Conservation (phyloP, 805 yeast species). For the Vanderwaltozyma yarrowii region DNA sequence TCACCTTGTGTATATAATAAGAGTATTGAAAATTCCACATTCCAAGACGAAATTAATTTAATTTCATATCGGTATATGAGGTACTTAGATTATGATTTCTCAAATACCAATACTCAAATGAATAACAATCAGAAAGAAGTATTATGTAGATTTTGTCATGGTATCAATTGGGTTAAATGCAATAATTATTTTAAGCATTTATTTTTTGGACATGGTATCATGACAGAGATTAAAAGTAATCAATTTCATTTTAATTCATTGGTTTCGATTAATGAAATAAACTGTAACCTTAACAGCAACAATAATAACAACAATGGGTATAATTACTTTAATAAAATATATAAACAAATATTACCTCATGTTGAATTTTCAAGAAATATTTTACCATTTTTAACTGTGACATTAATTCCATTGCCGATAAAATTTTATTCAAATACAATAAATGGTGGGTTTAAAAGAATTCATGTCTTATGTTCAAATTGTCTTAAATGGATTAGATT, state of each 20-base stretch:
- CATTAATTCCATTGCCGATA: conserved; percentile 13
- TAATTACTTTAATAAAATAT: conserved; percentile 2
- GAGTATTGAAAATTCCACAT: background rate
- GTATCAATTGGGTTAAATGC: conserved; percentile 13
- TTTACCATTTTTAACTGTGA: conserved; percentile 5
- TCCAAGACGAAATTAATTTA: conserved; percentile 1
- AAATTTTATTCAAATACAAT: conserved; percentile 8
- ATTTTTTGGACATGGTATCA: conserved; percentile 17
- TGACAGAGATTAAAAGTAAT: conserved; percentile 6
- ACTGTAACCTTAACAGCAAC: too few species aligned
- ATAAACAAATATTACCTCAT: conserved; percentile 3
- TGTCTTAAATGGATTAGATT: conserved; percentile 12
- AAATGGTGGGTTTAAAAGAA: conserved; percentile 9
- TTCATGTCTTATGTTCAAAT: conserved; percentile 11
- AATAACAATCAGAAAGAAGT: too few species aligned
- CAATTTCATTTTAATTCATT: background rate
- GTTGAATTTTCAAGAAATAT: conserved; percentile 9
- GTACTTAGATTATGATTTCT: conserved; percentile 1
- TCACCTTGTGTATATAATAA: conserved; percentile 2
- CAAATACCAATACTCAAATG: background rate
- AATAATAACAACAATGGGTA: background rate
- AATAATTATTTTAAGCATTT: conserved; percentile 11
- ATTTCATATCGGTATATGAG: conserved; percentile 7
- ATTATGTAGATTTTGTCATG: conserved; percentile 16
- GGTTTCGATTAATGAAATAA: background rate